Evolutionary conservation across 176 grass and related monocot genomes (phyloP).

Genomic region (Oryza meridionalis): DNA sequence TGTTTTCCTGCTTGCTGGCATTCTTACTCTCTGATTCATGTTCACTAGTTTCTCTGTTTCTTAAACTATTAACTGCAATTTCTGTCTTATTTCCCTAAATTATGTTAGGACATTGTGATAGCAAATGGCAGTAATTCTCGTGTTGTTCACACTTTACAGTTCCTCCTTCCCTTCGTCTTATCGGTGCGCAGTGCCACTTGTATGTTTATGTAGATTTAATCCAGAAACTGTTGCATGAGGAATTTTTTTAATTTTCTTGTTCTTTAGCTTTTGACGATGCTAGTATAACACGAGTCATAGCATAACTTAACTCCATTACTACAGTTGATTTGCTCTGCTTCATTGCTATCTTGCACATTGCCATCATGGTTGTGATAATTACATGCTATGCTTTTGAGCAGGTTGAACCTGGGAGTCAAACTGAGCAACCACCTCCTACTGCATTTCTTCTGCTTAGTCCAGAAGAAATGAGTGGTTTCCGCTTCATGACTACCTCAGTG

Average conservation of each 20-base stretch:
- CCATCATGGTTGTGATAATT: slow-evolving; percentile 11
- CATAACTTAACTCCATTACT: slow-evolving; percentile 3
- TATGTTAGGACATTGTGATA: slow-evolving; percentile 16
- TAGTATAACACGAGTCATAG: not conserved
- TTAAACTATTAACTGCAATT: slow-evolving; percentile 20
- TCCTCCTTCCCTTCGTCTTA: not conserved
- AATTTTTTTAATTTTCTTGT: not conserved
- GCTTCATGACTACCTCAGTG: slow-evolving; percentile 90
- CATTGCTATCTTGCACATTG: not conserved
- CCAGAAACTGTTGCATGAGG: slow-evolving; percentile 4
- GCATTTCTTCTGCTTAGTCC: slow-evolving; percentile 84
- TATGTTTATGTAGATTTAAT: not conserved
- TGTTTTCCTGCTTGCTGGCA: slow-evolving; percentile 24
- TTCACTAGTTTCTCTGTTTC: not conserved
- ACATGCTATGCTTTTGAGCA: slow-evolving; percentile 46
- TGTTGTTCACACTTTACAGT: not conserved
- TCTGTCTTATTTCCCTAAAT: slow-evolving; percentile 32
- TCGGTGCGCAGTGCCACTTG: not conserved
- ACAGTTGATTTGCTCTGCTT: not conserved
- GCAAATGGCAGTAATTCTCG: not conserved
- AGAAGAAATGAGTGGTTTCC: slow-evolving; percentile 77
- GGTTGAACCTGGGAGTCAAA: slow-evolving; percentile 99
- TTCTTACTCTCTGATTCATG: not conserved
- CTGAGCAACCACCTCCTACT: slow-evolving; percentile 92
- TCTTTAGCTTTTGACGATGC: not conserved